Evolutionary conservation across 2,329 filamentous ascomycete species (phyloP).

Genomic region (Orbilia quercus): DNA sequence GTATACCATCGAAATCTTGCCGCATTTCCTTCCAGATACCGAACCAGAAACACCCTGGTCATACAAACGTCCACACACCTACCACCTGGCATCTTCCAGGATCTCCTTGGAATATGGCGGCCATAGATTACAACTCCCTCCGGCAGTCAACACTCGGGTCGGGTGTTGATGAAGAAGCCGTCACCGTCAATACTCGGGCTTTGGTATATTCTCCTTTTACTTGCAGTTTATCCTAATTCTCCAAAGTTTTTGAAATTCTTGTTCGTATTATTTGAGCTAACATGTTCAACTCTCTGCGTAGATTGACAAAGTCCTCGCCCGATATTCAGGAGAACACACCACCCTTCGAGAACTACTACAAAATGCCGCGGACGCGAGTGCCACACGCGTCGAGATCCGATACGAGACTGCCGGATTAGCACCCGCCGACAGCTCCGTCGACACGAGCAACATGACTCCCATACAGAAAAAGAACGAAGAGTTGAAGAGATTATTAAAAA

Average conservation of each 20-base stretch:
- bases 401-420: constrained; percentile 72
- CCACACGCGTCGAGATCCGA: constrained; percentile 86
- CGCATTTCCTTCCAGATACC: constrained; percentile 11
- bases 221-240: neutral
- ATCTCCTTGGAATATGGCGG: constrained; percentile 45
- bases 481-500: constrained; percentile 69
- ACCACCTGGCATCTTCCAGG: constrained; percentile 2
- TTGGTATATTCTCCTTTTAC: constrained; percentile 64
- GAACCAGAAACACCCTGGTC: constrained; percentile 1
- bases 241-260: neutral
- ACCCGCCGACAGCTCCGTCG: constrained; percentile 34
- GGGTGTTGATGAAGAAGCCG: constrained; percentile 92
- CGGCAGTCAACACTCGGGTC: constrained; percentile 87
- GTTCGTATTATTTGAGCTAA: constrained; percentile 11
- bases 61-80: neutral
- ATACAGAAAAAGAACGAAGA: constrained; percentile 57
- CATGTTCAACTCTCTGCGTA: constrained; percentile 10
- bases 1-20: neutral
- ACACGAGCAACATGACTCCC: constrained; percentile 32
- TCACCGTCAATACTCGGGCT: constrained; percentile 96
- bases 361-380: constrained; percentile 97
- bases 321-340: constrained; percentile 96
- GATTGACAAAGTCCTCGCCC: constrained; percentile 96
- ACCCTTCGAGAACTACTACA: constrained; percentile 92
- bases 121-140: constrained; percentile 79